Evolutionary conservation across 805 yeast genomes (phyloP).

Genomic region (Sugiyamaella floridensis): DNA sequence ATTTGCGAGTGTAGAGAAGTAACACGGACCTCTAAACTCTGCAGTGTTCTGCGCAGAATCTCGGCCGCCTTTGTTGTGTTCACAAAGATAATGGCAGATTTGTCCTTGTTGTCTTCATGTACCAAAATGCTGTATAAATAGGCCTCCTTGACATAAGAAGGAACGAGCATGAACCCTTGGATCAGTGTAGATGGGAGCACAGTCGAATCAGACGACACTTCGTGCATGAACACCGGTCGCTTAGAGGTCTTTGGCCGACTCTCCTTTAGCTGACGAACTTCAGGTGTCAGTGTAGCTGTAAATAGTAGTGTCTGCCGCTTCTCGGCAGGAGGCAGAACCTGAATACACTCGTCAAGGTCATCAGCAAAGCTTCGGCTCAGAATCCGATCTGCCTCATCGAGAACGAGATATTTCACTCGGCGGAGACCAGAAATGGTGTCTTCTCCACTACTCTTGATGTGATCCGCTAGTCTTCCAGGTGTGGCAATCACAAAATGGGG

Average conservation of each 20-base stretch:
- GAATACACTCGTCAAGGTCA: slow-evolving; percentile 68
- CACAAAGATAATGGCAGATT: slow-evolving; percentile 80
- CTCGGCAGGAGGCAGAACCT: slow-evolving; percentile 60
- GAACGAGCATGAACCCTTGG: slow-evolving; percentile 66
- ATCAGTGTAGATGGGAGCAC: slow-evolving; percentile 69
- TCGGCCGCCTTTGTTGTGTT: slow-evolving; percentile 90
- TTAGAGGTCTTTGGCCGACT: slow-evolving; percentile 50
- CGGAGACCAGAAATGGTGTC: slow-evolving; percentile 76
- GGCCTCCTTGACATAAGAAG: slow-evolving; percentile 86
- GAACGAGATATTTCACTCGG: slow-evolving; percentile 70
- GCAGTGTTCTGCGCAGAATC: slow-evolving; percentile 66
- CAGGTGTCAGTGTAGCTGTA: slow-evolving; percentile 94
- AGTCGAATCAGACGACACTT: slow-evolving; percentile 63
- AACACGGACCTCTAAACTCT: slow-evolving; percentile 67
- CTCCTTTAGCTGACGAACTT: slow-evolving; percentile 73
- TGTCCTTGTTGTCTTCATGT: slow-evolving; percentile 52
- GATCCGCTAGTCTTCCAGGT: slow-evolving; percentile 94
- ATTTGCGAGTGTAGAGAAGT: slow-evolving; percentile 90
- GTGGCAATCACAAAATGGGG: slow-evolving; percentile 97
- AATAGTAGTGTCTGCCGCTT: slow-evolving; percentile 82
- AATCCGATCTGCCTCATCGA: slow-evolving; percentile 94
- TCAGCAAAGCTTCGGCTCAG: slow-evolving; percentile 76
- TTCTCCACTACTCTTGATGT: slow-evolving; percentile 78
- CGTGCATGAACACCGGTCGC: slow-evolving; percentile 61
- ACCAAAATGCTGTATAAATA: slow-evolving; percentile 65